Conservation (phyloP, 2,329 filamentous ascomycete genomes). For the Magnaporthiopsis rhizophila region DNA sequence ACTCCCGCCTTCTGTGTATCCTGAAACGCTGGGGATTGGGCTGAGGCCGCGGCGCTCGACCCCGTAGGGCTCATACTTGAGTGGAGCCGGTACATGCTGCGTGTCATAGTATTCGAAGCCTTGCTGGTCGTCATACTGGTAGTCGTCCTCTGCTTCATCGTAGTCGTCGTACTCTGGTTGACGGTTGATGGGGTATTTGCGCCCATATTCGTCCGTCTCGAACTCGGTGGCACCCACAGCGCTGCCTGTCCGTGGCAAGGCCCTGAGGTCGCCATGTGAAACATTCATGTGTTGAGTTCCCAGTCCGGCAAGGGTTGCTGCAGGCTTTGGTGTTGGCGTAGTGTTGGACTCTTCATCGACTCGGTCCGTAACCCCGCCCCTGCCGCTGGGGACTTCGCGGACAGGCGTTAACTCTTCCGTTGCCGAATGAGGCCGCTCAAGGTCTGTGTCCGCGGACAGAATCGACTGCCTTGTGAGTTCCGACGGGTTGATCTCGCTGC, state of each 20-base stretch:
- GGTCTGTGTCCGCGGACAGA: conserved; percentile 68
- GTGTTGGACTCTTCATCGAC: conserved; percentile 42
- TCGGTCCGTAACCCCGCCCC: conserved; percentile 45
- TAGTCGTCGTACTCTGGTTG: conserved; percentile 33
- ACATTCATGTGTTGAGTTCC: conserved; percentile 61
- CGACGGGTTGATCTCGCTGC: conserved; percentile 77
- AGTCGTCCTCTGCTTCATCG: conserved; percentile 33
- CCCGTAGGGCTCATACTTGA: conserved; percentile 61
- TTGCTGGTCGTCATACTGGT: conserved; percentile 25
- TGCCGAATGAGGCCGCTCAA: conserved; percentile 53
- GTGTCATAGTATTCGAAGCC: conserved; percentile 44
- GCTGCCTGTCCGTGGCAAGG: conserved; percentile 40
- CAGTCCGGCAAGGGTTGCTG: conserved; percentile 45
- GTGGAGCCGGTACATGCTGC: conserved; percentile 55
- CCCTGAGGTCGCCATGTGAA: conserved; percentile 50
- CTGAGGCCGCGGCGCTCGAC: conserved; percentile 67
- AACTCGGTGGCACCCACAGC: conserved; percentile 36
- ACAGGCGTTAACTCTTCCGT: conserved; percentile 54
- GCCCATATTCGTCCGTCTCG: conserved; percentile 38
- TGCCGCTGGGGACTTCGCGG: conserved; percentile 44
- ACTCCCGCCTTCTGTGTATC: conserved; percentile 65
- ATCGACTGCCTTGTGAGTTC: conserved; percentile 86
- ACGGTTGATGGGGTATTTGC: conserved; percentile 28
- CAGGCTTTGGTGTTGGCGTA: conserved; percentile 49
- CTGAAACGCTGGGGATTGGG: conserved; percentile 87